Evolutionary conservation across 2,329 filamentous ascomycete species (phyloP), one percentile per base, ranked within the genome.

Genomic region (Anthostomella pinea): DNA sequence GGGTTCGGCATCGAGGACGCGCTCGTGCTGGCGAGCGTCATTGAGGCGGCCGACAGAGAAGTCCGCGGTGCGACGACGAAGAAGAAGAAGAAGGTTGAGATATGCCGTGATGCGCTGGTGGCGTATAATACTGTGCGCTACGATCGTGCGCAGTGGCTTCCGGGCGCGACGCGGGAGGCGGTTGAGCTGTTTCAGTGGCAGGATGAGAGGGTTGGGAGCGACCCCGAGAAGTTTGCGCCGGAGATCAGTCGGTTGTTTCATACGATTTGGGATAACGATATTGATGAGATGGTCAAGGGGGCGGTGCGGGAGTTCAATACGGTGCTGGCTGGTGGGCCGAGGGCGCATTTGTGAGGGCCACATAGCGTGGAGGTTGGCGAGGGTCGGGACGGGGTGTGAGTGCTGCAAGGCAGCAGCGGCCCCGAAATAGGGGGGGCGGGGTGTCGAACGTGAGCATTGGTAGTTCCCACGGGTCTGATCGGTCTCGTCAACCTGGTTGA

Each of bases 1-100:
- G 72, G 74, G 3, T 69, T 72, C 50, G 75, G 73, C 10, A 66
- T 79, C 36, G 76, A 79, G 52, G 76, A 79, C 41, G 68, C 66
- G 2, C 60, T 73, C 17, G 49, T 51, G 11, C 38, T 55, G 16
- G 49, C 51, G n/a, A 48, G 14, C 3, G 19, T 55, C 19, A 39
- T 57, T 6, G 37, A 45, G n/a, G 45, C 41, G 6, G 53, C 45
- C 9, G 38, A 54, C 28, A 24, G 31, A 9, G 40, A 38, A 14
- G 23, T 49, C 3, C 17, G 28, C 4, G 14, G 24, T 2, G 17
- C 25, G 18, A 31, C 10, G n/a, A 13, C 18, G 17, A 25, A n/a
- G 3, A 27, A 22, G 15, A 37, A 46, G 21, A 19, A 17, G 1
- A 52, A 45, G 15, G 27, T 26, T 2, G 32, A 47, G 18, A 23